phyloP scores from a whole-genome alignment of 2,329 filamentous ascomycete genomes.

The Pseudocercospora pini-densiflorae region DNA sequence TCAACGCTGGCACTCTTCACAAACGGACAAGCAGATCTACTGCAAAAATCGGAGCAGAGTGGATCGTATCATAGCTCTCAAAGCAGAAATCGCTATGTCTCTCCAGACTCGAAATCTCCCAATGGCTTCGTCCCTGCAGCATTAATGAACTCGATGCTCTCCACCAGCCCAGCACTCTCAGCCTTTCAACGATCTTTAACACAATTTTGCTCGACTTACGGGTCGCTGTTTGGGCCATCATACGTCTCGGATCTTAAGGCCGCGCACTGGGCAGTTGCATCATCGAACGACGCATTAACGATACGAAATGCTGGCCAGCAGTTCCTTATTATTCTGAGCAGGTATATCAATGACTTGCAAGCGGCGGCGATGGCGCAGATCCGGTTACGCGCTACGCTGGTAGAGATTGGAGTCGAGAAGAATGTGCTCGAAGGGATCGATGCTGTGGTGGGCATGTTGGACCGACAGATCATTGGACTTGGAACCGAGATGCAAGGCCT shows the following conservation, averaged over 20 bases:
- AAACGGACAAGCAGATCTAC: not conserved
- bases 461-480: slow-evolving; percentile 9
- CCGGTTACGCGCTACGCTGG: not conserved
- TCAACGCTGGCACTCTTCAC: not conserved
- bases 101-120: not conserved
- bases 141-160: not conserved
- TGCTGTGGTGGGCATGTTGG: slow-evolving; percentile 8
- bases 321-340: not conserved
- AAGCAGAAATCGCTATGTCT: not conserved
- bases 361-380: slow-evolving; percentile 3
- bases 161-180: not conserved
- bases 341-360: slow-evolving; percentile 10
- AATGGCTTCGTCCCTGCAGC: not conserved
- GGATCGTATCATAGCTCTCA: not conserved
- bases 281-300: not conserved
- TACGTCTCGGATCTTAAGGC: not conserved
- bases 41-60: not conserved
- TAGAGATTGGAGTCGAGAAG: not conserved
- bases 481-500: slow-evolving; percentile 12
- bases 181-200: not conserved
- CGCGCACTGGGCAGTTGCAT: not conserved
- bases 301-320: not conserved
- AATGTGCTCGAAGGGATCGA: not conserved
- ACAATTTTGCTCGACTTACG: slow-evolving; percentile 1
- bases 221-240: not conserved